Base-by-base conservation (phyloP, 2,329 filamentous ascomycete genomes). In the Rhytidhysteron rufulum region DNA sequence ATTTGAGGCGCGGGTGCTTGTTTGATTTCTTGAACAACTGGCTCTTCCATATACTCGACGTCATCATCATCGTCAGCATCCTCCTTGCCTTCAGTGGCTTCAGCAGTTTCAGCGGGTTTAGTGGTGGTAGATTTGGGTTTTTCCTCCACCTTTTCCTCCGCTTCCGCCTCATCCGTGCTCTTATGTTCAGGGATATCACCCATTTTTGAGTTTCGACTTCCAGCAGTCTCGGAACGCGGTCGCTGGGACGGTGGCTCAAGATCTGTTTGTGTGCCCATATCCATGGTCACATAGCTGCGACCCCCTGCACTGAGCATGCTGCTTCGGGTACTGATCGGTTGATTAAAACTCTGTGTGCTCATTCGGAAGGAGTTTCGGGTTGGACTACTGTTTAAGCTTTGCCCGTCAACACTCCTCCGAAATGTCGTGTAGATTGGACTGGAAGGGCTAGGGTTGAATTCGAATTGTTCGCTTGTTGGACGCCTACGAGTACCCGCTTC, bases 401-500 rank as follows among this genome's bases (percentile, higher is more conserved):
- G 74, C 8, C 83, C 85, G 47, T 89, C 85, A 17, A 82, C 69
- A 65, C 87, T 95, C 57, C 79, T 80, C 44, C 85, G 61, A 52
- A 78, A 80, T 63, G 70, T 82, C 65, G 62, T 69, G 63, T 73
- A 81, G 27, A 82, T 69, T 1, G 89, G 88, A 62, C 88, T 95
- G 8, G 80, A 80, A 1, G 87, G 85, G 38, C 76, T 80, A 3
- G 88, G 86, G 50, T 82, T 82, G 65, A 87, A 93, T 57, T 91
- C 87, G 62, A 96, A 94, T 51, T 85, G 80, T 42, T 84, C 88
- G 69, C 84, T 88, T 18, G 79, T 74, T 2, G 89, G 88, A 40
- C 88, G 75, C 39, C 79, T 73, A 36, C 82, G 79, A 2, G 83
- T 85, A 24, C 88, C 89, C n/a, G 90, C 90, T 68, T 96, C 90